phyloP scores from a whole-genome alignment of 768 basidiomycete genomes.

The Baorangia bicolor region DNA sequence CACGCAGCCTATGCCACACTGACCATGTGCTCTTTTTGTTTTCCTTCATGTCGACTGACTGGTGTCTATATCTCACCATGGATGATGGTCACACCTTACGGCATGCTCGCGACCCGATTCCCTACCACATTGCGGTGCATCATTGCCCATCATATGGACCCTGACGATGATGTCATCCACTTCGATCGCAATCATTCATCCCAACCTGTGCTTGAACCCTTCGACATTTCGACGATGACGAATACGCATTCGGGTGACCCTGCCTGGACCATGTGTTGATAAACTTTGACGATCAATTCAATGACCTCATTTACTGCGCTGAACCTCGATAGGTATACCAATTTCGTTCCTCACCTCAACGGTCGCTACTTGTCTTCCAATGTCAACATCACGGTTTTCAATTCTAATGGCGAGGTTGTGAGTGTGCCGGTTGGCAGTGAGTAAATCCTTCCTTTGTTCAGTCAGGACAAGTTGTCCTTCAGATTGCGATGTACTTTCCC shows the following conservation, averaged over 20 bases:
- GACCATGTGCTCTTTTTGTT: neutral
- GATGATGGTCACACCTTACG: neutral
- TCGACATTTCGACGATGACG: neutral
- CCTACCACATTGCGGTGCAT: neutral
- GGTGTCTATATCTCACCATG: neutral
- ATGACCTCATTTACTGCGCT: neutral
- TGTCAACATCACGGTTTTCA: conserved; percentile 73
- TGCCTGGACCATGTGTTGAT: neutral
- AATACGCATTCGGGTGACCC: neutral
- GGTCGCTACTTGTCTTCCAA: conserved; percentile 84
- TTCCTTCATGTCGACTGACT: neutral
- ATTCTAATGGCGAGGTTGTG: conserved; percentile 35
- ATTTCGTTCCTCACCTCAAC: conserved; percentile 63
- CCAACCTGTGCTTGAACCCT: neutral
- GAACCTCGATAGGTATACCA: conserved; percentile 45
- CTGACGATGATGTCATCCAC: conserved; percentile 8
- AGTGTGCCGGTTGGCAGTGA: conserved; percentile 47
- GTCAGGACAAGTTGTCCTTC: neutral
- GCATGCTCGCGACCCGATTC: neutral
- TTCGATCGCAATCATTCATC: conserved; percentile 1
- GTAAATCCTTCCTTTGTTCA: conserved; percentile 1
- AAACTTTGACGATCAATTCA: neutral
- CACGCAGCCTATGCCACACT: neutral
- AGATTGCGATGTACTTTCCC: neutral
- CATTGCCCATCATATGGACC: neutral